Evolutionary conservation across 352 stramenopile genomes (phyloP).

Genomic region (Globisporangium spinosum): DNA sequence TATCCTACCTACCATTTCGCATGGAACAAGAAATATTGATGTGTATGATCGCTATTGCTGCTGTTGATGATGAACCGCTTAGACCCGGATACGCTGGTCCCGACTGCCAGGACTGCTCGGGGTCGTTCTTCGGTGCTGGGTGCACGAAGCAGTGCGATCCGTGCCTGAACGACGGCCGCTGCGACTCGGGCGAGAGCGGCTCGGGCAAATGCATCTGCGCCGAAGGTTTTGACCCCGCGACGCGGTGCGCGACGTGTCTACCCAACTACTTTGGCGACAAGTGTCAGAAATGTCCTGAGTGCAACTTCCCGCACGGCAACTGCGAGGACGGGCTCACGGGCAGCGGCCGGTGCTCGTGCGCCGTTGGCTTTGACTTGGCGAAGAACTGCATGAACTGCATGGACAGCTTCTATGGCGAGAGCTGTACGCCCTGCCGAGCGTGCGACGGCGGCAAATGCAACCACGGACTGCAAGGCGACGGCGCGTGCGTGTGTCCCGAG

Average conservation of each 20-base stretch:
- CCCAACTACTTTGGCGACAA: slow-evolving; percentile 66
- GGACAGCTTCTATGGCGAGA: slow-evolving; percentile 69
- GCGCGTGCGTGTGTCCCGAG: slow-evolving; percentile 75
- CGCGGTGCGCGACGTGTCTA: slow-evolving; percentile 74
- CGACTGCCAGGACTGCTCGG: slow-evolving; percentile 64
- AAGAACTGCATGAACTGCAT: slow-evolving; percentile 85
- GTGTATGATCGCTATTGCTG: background rate
- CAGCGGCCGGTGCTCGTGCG: slow-evolving; percentile 80
- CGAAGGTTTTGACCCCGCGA: slow-evolving; percentile 72
- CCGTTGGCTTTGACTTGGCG: slow-evolving; percentile 69
- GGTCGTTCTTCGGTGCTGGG: slow-evolving; percentile 47
- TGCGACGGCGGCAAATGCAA: slow-evolving; percentile 81
- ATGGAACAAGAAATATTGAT: background rate
- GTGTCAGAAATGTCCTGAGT: slow-evolving; percentile 72
- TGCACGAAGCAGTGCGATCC: slow-evolving; percentile 62
- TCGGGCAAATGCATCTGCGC: slow-evolving; percentile 66
- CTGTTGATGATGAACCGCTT: background rate
- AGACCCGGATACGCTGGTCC: slow-evolving; percentile 61
- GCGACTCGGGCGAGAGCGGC: slow-evolving; percentile 56
- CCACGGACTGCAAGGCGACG: slow-evolving; percentile 70
- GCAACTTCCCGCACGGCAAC: slow-evolving; percentile 82
- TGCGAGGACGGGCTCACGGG: slow-evolving; percentile 80
- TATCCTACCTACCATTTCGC: background rate
- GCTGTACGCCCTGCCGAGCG: slow-evolving; percentile 70
- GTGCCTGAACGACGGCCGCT: slow-evolving; percentile 73